phyloP scores from a whole-genome alignment of 768 basidiomycete species.

The Lactarius sp. region DNA sequence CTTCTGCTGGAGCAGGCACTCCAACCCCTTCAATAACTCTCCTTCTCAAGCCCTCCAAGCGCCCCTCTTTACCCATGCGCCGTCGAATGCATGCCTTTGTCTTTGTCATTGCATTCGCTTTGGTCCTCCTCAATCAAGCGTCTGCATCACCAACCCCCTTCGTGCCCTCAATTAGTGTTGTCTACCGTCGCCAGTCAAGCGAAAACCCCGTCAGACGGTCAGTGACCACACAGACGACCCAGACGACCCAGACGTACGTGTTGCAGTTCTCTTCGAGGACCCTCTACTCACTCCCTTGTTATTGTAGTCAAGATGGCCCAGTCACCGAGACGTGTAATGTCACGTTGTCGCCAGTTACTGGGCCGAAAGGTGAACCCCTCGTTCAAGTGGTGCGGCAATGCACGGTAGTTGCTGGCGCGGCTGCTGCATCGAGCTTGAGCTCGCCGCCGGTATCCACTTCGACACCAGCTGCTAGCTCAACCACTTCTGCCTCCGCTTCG shows the following conservation, averaged over 20 bases:
- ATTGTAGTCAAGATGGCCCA: slow-evolving; percentile 28
- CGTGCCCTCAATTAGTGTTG: background rate
- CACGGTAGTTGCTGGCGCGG: slow-evolving; percentile 21
- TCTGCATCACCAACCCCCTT: slow-evolving; percentile 4
- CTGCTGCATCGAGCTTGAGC: background rate
- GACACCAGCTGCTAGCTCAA: slow-evolving; percentile 6
- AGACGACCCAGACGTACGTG: slow-evolving; percentile 40
- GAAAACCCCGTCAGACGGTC: slow-evolving; percentile 31
- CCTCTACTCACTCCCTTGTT: background rate
- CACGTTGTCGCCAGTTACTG: slow-evolving; percentile 35
- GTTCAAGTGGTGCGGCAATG: slow-evolving; percentile 35
- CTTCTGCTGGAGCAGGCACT: slow-evolving; percentile 39
- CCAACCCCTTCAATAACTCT: slow-evolving; percentile 28
- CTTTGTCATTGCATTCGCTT: background rate
- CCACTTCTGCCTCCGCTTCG: slow-evolving; percentile 6
- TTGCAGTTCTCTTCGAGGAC: background rate
- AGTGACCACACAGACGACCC: slow-evolving; percentile 36
- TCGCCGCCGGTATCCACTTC: slow-evolving; percentile 9
- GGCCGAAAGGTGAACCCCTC: slow-evolving; percentile 29
- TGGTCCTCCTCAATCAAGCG: slow-evolving; percentile 5
- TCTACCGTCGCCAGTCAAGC: slow-evolving; percentile 24
- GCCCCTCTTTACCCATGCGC: slow-evolving; percentile 29
- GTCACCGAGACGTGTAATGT: slow-evolving; percentile 37
- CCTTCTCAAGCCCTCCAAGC: slow-evolving; percentile 17
- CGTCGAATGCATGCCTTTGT: slow-evolving; percentile 17